These are phyloP conservation scores for Euphrasia confusa DNA, from an alignment of 257 asterid species.

Conservation along the genomic window DNA sequence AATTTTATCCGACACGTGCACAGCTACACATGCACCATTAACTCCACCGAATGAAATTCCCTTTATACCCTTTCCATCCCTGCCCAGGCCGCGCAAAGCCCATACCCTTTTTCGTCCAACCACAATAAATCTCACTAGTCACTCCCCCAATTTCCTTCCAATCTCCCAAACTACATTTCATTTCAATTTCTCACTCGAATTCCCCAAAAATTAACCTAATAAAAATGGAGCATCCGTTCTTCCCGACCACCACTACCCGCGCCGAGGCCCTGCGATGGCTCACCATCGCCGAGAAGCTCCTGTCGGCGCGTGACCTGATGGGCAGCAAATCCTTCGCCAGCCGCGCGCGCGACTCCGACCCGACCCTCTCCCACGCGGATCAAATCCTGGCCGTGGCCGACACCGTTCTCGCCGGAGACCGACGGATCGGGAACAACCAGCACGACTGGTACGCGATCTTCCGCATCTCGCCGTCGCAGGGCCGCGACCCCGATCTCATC, in stretches of 20 bases:
- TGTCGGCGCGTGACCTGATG: slow-evolving; percentile 68
- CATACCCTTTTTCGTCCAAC: slow-evolving; percentile 34
- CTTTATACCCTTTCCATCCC: slow-evolving; percentile 17
- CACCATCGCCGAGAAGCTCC: slow-evolving; percentile 80
- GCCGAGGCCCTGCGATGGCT: slow-evolving; percentile 89
- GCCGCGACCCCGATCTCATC: slow-evolving; percentile 55
- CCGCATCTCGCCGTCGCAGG: slow-evolving; percentile 57
- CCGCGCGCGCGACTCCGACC: slow-evolving; percentile 92
- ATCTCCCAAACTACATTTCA: background rate
- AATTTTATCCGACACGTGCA: too few species aligned
- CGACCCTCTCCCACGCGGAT: slow-evolving; percentile 65
- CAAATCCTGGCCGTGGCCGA: slow-evolving; percentile 82
- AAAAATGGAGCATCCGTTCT: slow-evolving; percentile 80
- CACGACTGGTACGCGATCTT: slow-evolving; percentile 77
- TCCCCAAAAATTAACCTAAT: background rate
- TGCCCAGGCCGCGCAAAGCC: background rate
- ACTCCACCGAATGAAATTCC: slow-evolving; percentile 6
- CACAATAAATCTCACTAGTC: slow-evolving; percentile 17
- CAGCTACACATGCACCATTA: too few species aligned
- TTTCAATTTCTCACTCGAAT: background rate
- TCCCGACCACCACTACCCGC: slow-evolving; percentile 56
- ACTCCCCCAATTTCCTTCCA: slow-evolving; percentile 6
- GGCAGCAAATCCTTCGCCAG: slow-evolving; percentile 86
- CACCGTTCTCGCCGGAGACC: slow-evolving; percentile 73
- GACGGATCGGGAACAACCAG: slow-evolving; percentile 65